Evolutionary conservation across 345 rosid species (phyloP).

Genomic region (Murraya paniculata): DNA sequence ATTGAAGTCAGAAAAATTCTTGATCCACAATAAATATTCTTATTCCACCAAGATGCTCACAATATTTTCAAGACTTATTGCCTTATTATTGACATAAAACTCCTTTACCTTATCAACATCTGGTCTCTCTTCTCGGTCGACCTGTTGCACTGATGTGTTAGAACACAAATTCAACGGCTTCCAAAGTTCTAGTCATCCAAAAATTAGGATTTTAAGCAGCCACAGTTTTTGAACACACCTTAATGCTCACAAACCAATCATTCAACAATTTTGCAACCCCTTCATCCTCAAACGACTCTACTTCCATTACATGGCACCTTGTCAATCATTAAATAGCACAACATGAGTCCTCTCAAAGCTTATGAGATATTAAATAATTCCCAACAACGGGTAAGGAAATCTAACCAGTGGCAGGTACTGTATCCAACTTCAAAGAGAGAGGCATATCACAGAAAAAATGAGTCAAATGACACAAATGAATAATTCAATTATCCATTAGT

Average conservation of each 20-base stretch:
- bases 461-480: constrained; percentile 25
- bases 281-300: constrained; percentile 84
- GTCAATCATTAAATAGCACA: constrained; percentile 6
- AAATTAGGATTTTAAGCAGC: not conserved
- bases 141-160: constrained; percentile 45
- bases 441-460: constrained; percentile 4
- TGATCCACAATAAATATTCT: not conserved
- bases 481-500: constrained; percentile 15
- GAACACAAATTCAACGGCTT: constrained; percentile 12
- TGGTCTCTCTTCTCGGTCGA: constrained; percentile 94
- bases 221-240: constrained; percentile 49
- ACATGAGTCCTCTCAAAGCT: not conserved
- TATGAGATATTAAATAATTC: constrained; percentile 3
- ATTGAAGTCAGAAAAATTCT: not conserved
- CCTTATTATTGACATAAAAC: not conserved
- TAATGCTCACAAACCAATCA: constrained; percentile 74
- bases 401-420: constrained; percentile 99
- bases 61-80: not conserved
- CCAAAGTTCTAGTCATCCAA: not conserved
- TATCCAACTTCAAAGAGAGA: constrained; percentile 75
- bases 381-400: constrained; percentile 4
- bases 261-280: constrained; percentile 75
- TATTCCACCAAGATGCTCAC: not conserved
- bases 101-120: constrained; percentile 92
- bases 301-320: constrained; percentile 99